A percentile compares a stretch with the other conserved stretches of the same genome.
These are phyloP conservation scores for Nigrospora sphaerica DNA, from an alignment of 2,329 filamentous ascomycete genomes.

Conservation along the genomic window DNA sequence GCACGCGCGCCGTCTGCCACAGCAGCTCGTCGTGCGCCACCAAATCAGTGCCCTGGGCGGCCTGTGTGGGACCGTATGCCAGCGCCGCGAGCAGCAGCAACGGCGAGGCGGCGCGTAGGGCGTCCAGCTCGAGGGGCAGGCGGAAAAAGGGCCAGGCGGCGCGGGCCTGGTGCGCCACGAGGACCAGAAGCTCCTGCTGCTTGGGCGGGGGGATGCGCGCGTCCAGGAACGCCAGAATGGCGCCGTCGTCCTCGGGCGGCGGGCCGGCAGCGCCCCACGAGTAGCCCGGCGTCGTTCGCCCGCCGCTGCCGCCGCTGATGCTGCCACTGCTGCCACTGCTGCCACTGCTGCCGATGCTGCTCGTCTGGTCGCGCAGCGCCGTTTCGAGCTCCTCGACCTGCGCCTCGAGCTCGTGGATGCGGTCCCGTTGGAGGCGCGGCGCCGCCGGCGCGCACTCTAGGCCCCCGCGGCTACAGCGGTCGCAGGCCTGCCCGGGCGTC, in stretches of 20 bases:
- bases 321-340: no score
- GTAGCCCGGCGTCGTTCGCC: neutral
- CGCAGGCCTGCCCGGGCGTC: neutral
- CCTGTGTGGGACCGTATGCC: constrained; percentile 1
- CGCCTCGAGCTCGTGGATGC: constrained; percentile 9
- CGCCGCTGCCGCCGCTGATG: no score
- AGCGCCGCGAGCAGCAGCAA: constrained; percentile 1
- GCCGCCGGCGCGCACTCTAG: constrained; percentile 6
- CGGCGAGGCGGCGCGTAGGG: neutral
- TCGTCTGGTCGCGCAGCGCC: neutral
- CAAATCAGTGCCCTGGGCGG: neutral
- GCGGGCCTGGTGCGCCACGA: neutral
- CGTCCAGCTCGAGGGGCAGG: neutral
- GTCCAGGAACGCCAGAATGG: constrained; percentile 1
- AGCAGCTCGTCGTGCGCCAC: neutral
- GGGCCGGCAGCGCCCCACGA: neutral
- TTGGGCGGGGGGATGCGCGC: neutral
- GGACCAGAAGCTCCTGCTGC: neutral
- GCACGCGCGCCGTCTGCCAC: neutral
- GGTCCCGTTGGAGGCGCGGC: constrained; percentile 8
- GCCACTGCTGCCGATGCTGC: neutral
- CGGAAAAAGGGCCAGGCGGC: neutral
- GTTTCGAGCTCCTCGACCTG: constrained; percentile 5
- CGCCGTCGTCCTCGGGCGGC: neutral
- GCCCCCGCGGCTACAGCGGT: constrained; percentile 3